These are phyloP conservation scores for Boletales sp. DNA, from an alignment of 768 basidiomycete genomes.

Conservation along the genomic window DNA sequence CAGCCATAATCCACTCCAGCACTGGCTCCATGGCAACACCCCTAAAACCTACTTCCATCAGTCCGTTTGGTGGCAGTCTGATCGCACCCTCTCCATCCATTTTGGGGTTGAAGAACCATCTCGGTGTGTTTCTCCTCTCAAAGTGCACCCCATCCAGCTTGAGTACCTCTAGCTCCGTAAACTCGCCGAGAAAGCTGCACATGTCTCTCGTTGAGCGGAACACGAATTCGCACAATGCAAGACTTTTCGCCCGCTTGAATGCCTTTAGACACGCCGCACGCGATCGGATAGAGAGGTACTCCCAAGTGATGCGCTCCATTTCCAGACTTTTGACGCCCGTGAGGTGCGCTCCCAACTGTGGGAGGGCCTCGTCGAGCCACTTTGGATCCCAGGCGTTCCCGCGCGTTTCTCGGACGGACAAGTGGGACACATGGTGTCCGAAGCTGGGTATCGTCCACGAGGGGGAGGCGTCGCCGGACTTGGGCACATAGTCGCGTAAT, in stretches of 20 bases:
- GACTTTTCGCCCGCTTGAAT: conserved; percentile 20
- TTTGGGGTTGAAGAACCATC: conserved; percentile 7
- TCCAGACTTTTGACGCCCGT: conserved; percentile 21
- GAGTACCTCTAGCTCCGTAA: conserved; percentile 23
- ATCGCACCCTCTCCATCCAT: conserved; percentile 7
- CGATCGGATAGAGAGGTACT: conserved; percentile 27
- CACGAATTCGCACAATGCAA: conserved; percentile 22
- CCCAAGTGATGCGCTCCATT: conserved; percentile 31
- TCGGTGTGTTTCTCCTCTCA: conserved; percentile 12
- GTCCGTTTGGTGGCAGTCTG: conserved; percentile 13
- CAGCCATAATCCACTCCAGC: conserved; percentile 27
- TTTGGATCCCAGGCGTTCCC: conserved; percentile 32
- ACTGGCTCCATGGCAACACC: conserved; percentile 21
- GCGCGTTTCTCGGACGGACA: conserved; percentile 29
- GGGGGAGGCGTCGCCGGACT: conserved; percentile 24
- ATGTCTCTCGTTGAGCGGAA: conserved; percentile 27
- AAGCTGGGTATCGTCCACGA: conserved; percentile 46
- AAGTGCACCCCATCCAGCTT: conserved; percentile 30
- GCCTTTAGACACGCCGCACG: conserved; percentile 21
- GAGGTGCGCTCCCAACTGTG: conserved; percentile 19
- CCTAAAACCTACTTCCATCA: conserved; percentile 28
- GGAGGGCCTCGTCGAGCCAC: conserved; percentile 30
- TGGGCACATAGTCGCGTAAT: conserved; percentile 14
- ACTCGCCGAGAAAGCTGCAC: conserved; percentile 27
- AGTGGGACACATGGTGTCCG: conserved; percentile 46